Evolutionary conservation across 306 rosid species (phyloP), one percentile per base, ranked within the genome.

Genomic region (Pyrus communis): DNA sequence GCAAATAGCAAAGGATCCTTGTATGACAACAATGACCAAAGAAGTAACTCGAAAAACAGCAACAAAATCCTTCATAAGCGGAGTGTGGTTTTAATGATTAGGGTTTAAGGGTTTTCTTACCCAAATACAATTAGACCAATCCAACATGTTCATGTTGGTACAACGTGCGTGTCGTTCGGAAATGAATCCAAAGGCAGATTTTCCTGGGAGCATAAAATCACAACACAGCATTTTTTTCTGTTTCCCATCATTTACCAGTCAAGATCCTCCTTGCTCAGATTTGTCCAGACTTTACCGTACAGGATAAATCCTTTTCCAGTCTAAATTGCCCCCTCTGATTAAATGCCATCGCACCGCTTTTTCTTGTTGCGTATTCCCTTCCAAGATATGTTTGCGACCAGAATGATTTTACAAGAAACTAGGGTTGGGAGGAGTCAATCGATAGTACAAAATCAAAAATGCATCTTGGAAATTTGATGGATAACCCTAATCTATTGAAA

Each of bases 121-220:
- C 62, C 28, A 21, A 8, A 17, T 51, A 5, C 55, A 51, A 51
- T 51, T 51, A 51, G 55, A 51, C 17, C 51, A 49, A 81, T 62
- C 87, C 79, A 84, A 89, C 91, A 89, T 17, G 77, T 30, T 86
- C 90, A 88, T 82, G 89, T 84, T 42, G 68, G 69, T 42, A 38
- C 27, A 25, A 87, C 38, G 75, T 40, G 87, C 87, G 84, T 81
- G 88, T 83, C 77, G 84, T 69, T 79, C 40, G 59, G 43, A 86
- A 74, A 71, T 87, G 91, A 87, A 88, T 89, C 88, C 65, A 51
- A 17, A 2, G 51, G 81, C 67, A 82, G 87, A 87, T 88, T 86
- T 45, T 83, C 74, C 27, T 60, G 33, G 54, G 62, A 63, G 96
- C 97, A 93, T 85, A 87, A 83, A 90, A 88, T 85, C 90, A 79